Conservation (phyloP, 805 yeast species). For the Diddensiella santjacobensis region DNA sequence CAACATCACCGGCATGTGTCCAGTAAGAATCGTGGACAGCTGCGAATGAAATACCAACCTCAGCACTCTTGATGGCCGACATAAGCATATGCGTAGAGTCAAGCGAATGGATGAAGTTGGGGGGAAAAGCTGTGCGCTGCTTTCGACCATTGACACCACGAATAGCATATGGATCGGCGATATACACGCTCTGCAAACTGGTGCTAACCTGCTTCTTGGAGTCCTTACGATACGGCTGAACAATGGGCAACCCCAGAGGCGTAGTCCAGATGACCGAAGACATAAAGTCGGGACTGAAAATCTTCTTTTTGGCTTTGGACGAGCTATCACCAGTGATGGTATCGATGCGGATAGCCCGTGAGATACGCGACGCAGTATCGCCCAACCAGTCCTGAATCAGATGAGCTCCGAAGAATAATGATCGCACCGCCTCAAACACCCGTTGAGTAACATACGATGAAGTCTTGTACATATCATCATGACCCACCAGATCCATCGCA, state of each 20-base stretch:
- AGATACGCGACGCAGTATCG: conserved; percentile 73
- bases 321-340: conserved; percentile 35
- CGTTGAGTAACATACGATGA: conserved; percentile 67
- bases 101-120: conserved; percentile 88
- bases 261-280: conserved; percentile 97
- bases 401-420: conserved; percentile 88
- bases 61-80: conserved; percentile 76
- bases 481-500: conserved; percentile 50
- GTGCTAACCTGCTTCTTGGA: conserved; percentile 69
- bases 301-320: conserved; percentile 30
- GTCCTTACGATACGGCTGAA: conserved; percentile 85
- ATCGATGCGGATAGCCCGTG: conserved; percentile 72
- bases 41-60: conserved; percentile 68
- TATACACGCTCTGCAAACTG: conserved; percentile 79
- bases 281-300: conserved; percentile 59
- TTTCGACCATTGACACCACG: conserved; percentile 82
- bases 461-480: conserved; percentile 43
- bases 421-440: conserved; percentile 80
- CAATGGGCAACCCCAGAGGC: conserved; percentile 92
- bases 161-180: conserved; percentile 81
- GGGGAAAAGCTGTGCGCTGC: conserved; percentile 92
- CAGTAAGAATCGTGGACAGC: conserved; percentile 97
- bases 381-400: conserved; percentile 95
- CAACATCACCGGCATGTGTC: conserved; percentile 91
- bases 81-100: conserved; percentile 97